A percentile compares a stretch with the other conserved stretches of the same genome.
Evolutionary conservation across 768 basidiomycete genomes (phyloP).

Genomic region (Daedaleopsis sinensis): DNA sequence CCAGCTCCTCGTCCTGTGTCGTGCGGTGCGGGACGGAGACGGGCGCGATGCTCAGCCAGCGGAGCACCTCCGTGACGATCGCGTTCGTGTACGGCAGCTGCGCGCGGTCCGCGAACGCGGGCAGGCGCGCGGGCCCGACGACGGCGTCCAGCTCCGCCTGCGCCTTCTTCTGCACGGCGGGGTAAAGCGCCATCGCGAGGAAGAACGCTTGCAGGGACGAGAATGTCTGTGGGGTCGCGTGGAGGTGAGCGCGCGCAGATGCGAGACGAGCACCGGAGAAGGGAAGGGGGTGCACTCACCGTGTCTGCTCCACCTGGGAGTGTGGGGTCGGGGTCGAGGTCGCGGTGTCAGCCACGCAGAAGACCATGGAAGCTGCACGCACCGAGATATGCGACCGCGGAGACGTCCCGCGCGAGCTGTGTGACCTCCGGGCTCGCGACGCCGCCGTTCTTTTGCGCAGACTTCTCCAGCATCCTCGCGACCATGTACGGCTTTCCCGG

Average conservation of each 20-base stretch:
- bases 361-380: too few species aligned
- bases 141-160: conserved; percentile 16
- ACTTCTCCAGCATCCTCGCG: too few species aligned
- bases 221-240: neutral
- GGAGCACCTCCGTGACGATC: neutral
- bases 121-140: conserved; percentile 13
- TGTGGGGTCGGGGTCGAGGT: too few species aligned
- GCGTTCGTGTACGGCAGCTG: conserved; percentile 15
- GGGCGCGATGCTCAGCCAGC: conserved; percentile 10
- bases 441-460: too few species aligned
- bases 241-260: neutral
- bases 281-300: too few species aligned
- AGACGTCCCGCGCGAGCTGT: too few species aligned
- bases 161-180: conserved; percentile 14
- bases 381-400: too few species aligned
- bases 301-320: too few species aligned
- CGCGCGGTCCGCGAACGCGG: conserved; percentile 7
- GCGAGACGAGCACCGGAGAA: too few species aligned
- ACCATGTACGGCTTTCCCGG: too few species aligned
- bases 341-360: too few species aligned
- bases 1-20: conserved; percentile 33
- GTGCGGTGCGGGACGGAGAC: conserved; percentile 35
- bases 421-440: too few species aligned
- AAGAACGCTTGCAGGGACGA: neutral
- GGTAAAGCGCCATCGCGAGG: conserved; percentile 15